These are phyloP conservation scores for Penicillium parvum DNA, from an alignment of 495 filamentous ascomycete species.

Conservation along the genomic window DNA sequence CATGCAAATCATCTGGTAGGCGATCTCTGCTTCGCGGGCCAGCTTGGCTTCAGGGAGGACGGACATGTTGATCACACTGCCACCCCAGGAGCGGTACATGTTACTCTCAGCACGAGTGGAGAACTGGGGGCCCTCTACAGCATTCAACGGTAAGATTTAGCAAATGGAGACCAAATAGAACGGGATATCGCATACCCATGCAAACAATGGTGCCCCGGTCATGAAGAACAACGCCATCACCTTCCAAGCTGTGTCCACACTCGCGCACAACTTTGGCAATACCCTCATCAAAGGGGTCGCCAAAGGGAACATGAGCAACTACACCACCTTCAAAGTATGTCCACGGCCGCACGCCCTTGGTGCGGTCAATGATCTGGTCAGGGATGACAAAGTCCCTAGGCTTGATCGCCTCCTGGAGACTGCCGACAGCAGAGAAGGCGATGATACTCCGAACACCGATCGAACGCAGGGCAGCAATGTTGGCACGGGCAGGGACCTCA, in stretches of 20 bases:
- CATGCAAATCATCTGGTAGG: conserved; percentile 99
- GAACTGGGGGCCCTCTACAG: conserved; percentile 86
- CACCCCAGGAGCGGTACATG: conserved; percentile 90
- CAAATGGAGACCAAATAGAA: no score
- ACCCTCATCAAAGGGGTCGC: conserved; percentile 83
- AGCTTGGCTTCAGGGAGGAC: conserved; percentile 95
- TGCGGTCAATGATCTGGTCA: conserved; percentile 96
- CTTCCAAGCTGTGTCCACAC: conserved; percentile 72
- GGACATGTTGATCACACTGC: conserved; percentile 95
- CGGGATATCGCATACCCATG: conserved; percentile 63
- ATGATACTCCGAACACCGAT: conserved; percentile 87
- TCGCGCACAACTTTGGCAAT: conserved; percentile 64
- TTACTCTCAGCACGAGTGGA: conserved; percentile 93
- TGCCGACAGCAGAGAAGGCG: conserved; percentile 93
- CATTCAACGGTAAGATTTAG: conserved; percentile 7
- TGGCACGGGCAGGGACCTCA: conserved; percentile 86
- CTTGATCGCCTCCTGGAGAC: conserved; percentile 82
- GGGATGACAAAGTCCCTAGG: conserved; percentile 95
- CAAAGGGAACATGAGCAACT: conserved; percentile 93
- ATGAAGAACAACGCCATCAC: conserved; percentile 75
- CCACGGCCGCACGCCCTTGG: conserved; percentile 86
- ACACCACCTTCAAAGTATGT: conserved; percentile 95
- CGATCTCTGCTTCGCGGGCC: conserved; percentile 91
- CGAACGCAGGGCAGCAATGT: conserved; percentile 87
- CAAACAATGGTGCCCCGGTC: conserved; percentile 76